Evolutionary conservation across 2,329 filamentous ascomycete species (phyloP).

Genomic region (Sclerotinia borealis): DNA sequence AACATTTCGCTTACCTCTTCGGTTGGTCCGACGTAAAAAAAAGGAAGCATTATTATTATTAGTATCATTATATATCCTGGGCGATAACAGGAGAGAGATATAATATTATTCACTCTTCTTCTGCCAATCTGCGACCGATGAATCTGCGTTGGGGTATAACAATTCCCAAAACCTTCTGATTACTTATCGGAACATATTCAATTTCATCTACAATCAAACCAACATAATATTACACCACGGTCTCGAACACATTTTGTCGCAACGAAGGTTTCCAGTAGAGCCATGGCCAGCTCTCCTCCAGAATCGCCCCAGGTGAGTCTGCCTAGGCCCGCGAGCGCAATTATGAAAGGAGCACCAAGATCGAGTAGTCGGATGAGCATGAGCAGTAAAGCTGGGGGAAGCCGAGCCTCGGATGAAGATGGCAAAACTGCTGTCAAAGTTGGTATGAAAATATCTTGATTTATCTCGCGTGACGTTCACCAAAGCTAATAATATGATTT

Average conservation of each 20-base stretch:
- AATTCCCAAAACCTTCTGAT: neutral
- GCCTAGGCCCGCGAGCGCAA: constrained; percentile 72
- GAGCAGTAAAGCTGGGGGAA: constrained; percentile 71
- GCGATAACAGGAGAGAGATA: neutral
- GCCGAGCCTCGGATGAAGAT: constrained; percentile 84
- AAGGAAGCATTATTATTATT: constrained; percentile 7
- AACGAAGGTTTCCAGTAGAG: constrained; percentile 27
- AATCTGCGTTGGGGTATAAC: neutral
- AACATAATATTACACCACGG: neutral
- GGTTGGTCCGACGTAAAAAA: neutral
- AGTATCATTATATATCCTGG: neutral
- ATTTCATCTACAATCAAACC: neutral
- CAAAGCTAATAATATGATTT: constrained; percentile 13
- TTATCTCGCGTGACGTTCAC: neutral
- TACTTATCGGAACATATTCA: neutral
- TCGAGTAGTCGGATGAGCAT: constrained; percentile 84
- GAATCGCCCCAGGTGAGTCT: constrained; percentile 52
- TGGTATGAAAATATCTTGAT: constrained; percentile 55
- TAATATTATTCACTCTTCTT: constrained; percentile 5
- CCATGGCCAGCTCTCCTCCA: constrained; percentile 66
- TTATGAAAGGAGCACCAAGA: constrained; percentile 63
- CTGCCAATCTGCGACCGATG: neutral
- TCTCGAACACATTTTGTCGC: constrained; percentile 28
- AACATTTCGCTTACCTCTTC: constrained; percentile 4
- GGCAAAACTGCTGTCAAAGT: constrained; percentile 91